Conservation (phyloP, 1,284 basidiomycete genomes). For the Rhodofomes roseus region DNA sequence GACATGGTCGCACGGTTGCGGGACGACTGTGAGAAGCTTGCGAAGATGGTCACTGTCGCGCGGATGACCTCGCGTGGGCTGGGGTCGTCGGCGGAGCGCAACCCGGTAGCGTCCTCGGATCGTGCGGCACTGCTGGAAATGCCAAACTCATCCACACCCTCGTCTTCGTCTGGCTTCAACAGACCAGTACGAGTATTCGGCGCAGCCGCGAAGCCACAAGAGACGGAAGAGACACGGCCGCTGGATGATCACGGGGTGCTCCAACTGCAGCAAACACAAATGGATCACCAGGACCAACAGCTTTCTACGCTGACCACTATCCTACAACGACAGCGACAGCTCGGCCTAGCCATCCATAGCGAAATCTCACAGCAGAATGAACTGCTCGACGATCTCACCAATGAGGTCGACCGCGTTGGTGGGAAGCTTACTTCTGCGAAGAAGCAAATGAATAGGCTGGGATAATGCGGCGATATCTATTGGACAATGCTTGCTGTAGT, state of each 20-base stretch:
- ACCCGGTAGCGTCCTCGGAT: constrained; percentile 53
- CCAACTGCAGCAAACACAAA: constrained; percentile 75
- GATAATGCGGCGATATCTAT: constrained; percentile 29
- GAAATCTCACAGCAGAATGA: constrained; percentile 89
- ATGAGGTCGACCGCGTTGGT: constrained; percentile 72
- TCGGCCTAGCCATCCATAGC: constrained; percentile 84
- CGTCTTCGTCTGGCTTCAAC: constrained; percentile 24
- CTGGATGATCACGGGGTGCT: constrained; percentile 82
- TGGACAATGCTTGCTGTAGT: not conserved
- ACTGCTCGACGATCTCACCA: constrained; percentile 75
- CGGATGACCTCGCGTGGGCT: constrained; percentile 47
- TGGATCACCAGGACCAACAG: constrained; percentile 83
- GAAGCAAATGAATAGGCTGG: constrained; percentile 75
- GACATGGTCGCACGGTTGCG: constrained; percentile 81
- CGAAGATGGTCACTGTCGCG: constrained; percentile 72
- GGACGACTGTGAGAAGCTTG: constrained; percentile 83
- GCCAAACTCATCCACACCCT: constrained; percentile 10
- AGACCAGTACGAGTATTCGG: constrained; percentile 82
- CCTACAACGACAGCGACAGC: constrained; percentile 79
- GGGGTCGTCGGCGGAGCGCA: constrained; percentile 33
- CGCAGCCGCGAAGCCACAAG: constrained; percentile 54
- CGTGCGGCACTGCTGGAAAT: constrained; percentile 57
- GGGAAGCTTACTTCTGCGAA: constrained; percentile 77
- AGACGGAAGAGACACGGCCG: constrained; percentile 84
- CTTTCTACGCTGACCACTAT: constrained; percentile 78